phyloP scores from a whole-genome alignment of 2,329 filamentous ascomycete genomes.

The Nemania sp. region DNA sequence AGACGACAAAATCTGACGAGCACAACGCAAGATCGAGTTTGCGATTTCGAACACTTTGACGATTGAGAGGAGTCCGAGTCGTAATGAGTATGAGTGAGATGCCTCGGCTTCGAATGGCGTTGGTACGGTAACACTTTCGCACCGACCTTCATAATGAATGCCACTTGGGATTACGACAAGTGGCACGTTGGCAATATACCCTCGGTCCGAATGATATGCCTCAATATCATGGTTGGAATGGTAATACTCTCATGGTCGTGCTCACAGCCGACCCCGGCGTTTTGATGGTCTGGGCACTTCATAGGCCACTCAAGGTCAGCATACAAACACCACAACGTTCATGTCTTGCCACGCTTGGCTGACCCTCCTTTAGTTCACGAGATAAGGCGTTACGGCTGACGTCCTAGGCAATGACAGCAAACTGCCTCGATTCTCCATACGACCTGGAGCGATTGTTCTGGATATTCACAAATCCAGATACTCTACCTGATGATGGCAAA shows the following conservation, averaged over 20 bases:
- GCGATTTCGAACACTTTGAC: conserved; percentile 34
- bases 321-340: too few relatives aligned
- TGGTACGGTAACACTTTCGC: conserved; percentile 20
- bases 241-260: conserved; percentile 29
- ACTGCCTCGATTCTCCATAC: conserved; percentile 34
- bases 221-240: conserved; percentile 22
- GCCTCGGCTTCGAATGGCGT: conserved; percentile 20
- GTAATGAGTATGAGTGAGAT: conserved; percentile 34
- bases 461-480: conserved; percentile 9
- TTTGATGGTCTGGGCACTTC: conserved; percentile 20
- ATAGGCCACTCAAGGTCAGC: conserved; percentile 23
- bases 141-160: conserved; percentile 2
- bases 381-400: conserved; percentile 29
- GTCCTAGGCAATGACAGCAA: conserved; percentile 44
- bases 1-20: neutral
- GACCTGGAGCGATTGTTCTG: conserved; percentile 25
- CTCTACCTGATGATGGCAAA: neutral
- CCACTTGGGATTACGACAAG: conserved; percentile 12
- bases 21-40: conserved; percentile 26
- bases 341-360: conserved; percentile 2
- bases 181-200: conserved; percentile 10
- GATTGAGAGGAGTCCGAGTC: conserved; percentile 31
- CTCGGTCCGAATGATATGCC: conserved; percentile 20
- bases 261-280: conserved; percentile 25
- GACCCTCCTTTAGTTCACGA: conserved; percentile 19